phyloP scores from a whole-genome alignment of 139 green algal genomes.

The Chloropicon primus region DNA sequence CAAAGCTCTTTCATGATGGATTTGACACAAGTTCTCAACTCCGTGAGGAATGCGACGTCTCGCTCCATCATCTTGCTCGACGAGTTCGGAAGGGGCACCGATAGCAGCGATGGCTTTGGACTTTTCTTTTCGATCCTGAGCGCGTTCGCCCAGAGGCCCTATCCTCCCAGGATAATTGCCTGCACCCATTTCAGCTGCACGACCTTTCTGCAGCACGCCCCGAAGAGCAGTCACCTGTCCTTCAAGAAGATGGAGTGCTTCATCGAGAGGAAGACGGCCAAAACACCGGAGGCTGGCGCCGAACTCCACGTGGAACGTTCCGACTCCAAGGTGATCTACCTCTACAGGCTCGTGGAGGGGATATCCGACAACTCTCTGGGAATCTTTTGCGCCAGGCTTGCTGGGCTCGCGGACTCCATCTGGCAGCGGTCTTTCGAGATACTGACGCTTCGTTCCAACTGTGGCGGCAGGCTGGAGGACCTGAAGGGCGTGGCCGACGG shows the following conservation, averaged over 20 bases:
- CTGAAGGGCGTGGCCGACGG: not conserved
- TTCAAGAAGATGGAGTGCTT: not conserved
- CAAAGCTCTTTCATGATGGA: not conserved
- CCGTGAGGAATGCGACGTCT: not conserved
- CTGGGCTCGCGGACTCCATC: not conserved
- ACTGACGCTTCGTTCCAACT: not conserved
- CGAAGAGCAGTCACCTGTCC: not conserved
- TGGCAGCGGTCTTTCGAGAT: not conserved
- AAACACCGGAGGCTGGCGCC: too few species aligned
- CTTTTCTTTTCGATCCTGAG: not conserved
- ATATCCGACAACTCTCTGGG: not conserved
- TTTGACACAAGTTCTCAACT: not conserved
- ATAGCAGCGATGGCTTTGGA: not conserved
- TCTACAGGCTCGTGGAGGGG: not conserved
- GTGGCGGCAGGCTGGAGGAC: not conserved
- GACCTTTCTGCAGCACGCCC: not conserved
- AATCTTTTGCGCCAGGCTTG: not conserved
- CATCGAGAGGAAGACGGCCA: not conserved
- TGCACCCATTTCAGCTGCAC: not conserved
- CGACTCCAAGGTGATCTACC: not conserved
- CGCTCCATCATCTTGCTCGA: not conserved
- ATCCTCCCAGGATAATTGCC: not conserved
- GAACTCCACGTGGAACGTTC: not conserved
- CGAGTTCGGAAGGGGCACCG: not conserved
- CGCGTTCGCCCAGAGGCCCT: not conserved